phyloP scores from a whole-genome alignment of 2,329 filamentous ascomycete genomes.

The Neurospora sp. region DNA sequence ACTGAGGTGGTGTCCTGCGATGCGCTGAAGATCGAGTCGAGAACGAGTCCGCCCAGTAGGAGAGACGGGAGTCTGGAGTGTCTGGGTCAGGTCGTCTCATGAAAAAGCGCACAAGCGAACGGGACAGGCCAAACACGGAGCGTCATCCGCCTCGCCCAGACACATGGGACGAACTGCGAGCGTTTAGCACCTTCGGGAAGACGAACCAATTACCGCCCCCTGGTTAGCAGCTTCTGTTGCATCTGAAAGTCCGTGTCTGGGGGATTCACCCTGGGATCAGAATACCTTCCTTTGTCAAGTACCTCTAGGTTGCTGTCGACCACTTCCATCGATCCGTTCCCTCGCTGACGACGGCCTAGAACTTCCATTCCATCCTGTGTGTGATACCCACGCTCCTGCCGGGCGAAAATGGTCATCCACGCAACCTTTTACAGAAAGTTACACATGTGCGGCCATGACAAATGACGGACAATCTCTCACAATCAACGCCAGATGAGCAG shows the following conservation, averaged over 20 bases:
- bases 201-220: background rate
- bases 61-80: background rate
- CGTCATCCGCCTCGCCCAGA: conserved; percentile 5
- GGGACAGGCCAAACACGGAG: background rate
- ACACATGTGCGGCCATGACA: background rate
- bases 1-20: background rate
- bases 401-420: background rate
- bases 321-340: background rate
- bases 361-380: background rate
- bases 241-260: background rate
- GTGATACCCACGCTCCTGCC: background rate
- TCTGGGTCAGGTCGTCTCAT: background rate
- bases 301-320: background rate
- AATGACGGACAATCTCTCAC: background rate
- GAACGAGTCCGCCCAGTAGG: conserved; percentile 1
- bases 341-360: background rate
- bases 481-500: background rate
- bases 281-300: background rate
- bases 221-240: background rate
- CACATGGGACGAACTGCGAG: conserved; percentile 7
- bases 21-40: background rate
- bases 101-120: background rate
- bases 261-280: background rate
- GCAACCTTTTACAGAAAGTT: background rate
- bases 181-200: background rate